Conservation (phyloP, 441 rosid species). For the Aquilaria agallochum region DNA sequence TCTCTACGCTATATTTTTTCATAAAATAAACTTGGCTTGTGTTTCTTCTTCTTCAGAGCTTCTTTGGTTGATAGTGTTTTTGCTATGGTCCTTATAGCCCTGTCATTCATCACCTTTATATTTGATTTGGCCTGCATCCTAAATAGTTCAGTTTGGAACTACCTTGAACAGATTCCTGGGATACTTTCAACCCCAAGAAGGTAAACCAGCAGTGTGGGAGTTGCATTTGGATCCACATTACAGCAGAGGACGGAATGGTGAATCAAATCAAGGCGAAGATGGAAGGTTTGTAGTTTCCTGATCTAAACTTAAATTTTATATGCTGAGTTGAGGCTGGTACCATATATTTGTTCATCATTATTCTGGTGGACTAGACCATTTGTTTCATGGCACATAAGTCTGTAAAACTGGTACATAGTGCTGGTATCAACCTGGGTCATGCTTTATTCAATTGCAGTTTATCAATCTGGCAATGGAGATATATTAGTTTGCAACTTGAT, state of each 20-base stretch:
- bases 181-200: conserved; percentile 79
- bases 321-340: neutral
- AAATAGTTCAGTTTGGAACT: conserved; percentile 7
- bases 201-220: conserved; percentile 89
- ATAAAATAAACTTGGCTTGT: too few species aligned
- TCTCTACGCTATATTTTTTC: too few species aligned
- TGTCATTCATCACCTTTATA: neutral
- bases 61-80: neutral
- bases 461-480: too few species aligned
- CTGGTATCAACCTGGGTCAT: too few species aligned
- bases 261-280: conserved; percentile 49
- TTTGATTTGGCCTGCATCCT: neutral
- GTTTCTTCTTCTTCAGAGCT: neutral
- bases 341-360: neutral
- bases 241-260: conserved; percentile 57
- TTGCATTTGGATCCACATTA: conserved; percentile 72
- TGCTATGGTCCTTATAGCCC: neutral
- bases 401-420: too few species aligned
- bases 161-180: conserved; percentile 78
- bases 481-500: too few species aligned
- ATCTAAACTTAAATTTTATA: conserved; percentile 14
- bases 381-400: too few species aligned
- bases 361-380: neutral
- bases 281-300: conserved; percentile 50
- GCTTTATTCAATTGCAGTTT: too few species aligned